Conservation (phyloP, 2,329 filamentous ascomycete genomes). For the Colletotrichum tofieldiae region DNA sequence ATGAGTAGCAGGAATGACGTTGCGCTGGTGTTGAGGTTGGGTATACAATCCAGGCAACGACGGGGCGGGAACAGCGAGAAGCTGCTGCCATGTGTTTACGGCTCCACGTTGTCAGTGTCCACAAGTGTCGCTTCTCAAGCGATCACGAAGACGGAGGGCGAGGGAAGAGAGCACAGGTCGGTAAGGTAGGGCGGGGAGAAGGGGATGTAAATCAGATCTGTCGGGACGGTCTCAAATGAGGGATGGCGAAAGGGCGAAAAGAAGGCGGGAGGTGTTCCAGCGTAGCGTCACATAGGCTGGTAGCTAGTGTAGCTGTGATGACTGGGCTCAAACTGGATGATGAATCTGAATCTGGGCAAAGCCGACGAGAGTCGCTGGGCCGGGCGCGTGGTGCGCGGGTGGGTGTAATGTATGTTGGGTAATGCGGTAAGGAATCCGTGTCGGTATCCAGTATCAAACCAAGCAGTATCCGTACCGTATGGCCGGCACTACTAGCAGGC, state of each 20-base stretch:
- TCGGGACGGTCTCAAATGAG: constrained; percentile 11
- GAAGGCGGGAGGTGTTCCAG: constrained; percentile 10
- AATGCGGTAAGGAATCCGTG: constrained; percentile 25
- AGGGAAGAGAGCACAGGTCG: neutral
- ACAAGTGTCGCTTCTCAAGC: neutral
- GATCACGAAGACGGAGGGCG: neutral
- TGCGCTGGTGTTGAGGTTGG: constrained; percentile 17
- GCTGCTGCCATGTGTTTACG: constrained; percentile 25
- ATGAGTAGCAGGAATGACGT: constrained; percentile 34
- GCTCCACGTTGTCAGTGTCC: neutral
- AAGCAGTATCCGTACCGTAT: constrained; percentile 35
- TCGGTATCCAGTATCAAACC: constrained; percentile 26
- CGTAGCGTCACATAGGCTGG: constrained; percentile 24
- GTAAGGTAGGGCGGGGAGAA: constrained; percentile 1
- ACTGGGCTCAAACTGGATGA: constrained; percentile 21
- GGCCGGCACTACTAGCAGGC: constrained; percentile 29
- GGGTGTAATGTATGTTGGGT: constrained; percentile 20
- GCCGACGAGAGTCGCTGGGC: constrained; percentile 1
- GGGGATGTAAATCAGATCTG: constrained; percentile 17
- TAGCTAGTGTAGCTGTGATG: constrained; percentile 29
- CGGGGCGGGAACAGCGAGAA: neutral
- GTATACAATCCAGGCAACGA: constrained; percentile 1
- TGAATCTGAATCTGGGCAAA: constrained; percentile 29
- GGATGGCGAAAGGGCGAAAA: constrained; percentile 19
- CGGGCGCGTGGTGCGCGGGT: constrained; percentile 18